phyloP scores from a whole-genome alignment of 371 early-diverging fungal genomes.

The Mortierella sp. region DNA sequence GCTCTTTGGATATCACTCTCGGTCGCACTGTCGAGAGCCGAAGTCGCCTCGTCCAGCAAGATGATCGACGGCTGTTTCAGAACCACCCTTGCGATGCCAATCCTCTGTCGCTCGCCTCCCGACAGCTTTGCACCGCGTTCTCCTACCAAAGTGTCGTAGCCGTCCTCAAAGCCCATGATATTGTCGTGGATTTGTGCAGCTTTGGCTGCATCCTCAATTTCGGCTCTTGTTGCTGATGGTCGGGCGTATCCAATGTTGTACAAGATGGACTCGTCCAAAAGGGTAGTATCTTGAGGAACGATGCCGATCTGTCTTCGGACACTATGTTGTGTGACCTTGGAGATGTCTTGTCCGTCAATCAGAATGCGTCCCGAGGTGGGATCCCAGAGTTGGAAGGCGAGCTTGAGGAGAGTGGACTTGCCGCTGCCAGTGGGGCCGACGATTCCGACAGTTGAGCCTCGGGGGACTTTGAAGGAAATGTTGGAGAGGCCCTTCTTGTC shows the following conservation, averaged over 20 bases:
- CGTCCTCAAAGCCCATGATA: conserved; percentile 74
- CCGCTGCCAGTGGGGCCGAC: conserved; percentile 83
- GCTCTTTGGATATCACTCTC: conserved; percentile 87
- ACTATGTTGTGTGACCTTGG: conserved; percentile 74
- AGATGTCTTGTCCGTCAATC: conserved; percentile 83
- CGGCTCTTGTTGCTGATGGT: conserved; percentile 37
- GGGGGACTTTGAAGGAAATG: conserved; percentile 67
- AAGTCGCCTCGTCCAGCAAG: conserved; percentile 94
- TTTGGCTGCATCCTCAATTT: conserved; percentile 60
- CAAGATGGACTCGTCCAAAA: conserved; percentile 80
- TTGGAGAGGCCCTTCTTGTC: conserved; percentile 42
- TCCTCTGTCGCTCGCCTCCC: conserved; percentile 91
- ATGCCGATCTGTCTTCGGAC: conserved; percentile 76
- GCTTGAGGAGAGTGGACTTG: conserved; percentile 74
- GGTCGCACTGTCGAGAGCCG: conserved; percentile 88
- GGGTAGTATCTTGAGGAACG: conserved; percentile 86
- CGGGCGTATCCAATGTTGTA: conserved; percentile 81
- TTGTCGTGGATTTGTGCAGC: conserved; percentile 73
- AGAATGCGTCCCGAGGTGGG: conserved; percentile 72
- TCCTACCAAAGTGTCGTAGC: conserved; percentile 84
- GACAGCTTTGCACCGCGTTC: conserved; percentile 82
- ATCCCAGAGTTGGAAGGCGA: conserved; percentile 82
- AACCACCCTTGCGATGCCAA: conserved; percentile 73
- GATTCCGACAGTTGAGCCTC: conserved; percentile 78
- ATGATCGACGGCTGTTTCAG: not conserved